Evolutionary conservation across 148 eudicot genomes (phyloP), one percentile per base, ranked within the genome.

Genomic region (Agrostemma githago): DNA sequence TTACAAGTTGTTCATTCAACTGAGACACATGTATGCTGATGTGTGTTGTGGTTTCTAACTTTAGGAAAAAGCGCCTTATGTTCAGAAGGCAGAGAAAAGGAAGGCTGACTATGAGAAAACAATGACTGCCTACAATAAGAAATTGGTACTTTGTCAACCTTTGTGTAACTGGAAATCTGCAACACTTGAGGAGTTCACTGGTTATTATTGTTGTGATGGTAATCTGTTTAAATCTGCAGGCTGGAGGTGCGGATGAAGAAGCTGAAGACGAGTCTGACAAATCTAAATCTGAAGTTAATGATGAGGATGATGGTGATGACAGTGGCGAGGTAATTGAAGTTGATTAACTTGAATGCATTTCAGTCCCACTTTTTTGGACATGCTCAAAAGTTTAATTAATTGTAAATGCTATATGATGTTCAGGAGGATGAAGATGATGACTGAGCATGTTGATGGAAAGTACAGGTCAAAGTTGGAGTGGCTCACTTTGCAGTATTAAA

Each of bases 31-130:
- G 2, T 68, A 8, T 5, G 17, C 34, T 17, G 68, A 39, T 41
- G 41, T 54, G 8, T 40, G 17, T 4, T 60, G 0, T n/a, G 6
- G 15, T 20, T 46, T 51, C 41, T 51, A 11, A 58, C 59, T 71
- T 71, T 57, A 88, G 92, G 92, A 88, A 4, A 88, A 88, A 79
- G 86, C 85, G 66, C 92, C 88, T 19, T 86, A 54, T 70, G 61
- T 75, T n/a, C 81, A 82, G 20, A 84, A 81, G 70, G 88, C 92
- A 0, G 88, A 88, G 79, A 83, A 88, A 21, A 81, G 86, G 80
- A 88, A 88, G 84, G 80, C 76, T 41, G 92, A 88, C 0, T 84
- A 88, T 43, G 86, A 86, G 8, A 81, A 81, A 77, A 61, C 15
- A 74, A 82, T 78, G 82, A 53, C 19, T 8, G 20, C 59, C 64